These are phyloP conservation scores for Colletotrichum theobromicola DNA, from an alignment of 2,329 filamentous ascomycete genomes.

Conservation along the genomic window DNA sequence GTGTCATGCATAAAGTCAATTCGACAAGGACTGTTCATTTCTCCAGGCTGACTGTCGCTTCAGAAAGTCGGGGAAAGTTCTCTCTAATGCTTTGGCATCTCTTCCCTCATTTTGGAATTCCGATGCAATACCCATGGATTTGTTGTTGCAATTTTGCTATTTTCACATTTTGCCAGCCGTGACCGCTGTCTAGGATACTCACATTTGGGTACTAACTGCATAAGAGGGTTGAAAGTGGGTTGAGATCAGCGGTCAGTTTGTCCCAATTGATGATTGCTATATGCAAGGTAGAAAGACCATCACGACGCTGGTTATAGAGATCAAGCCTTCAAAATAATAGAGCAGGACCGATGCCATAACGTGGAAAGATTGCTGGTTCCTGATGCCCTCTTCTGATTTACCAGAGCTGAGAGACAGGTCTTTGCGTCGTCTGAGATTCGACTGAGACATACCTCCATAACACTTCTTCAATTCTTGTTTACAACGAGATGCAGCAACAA, in stretches of 20 bases:
- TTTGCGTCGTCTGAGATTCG: neutral
- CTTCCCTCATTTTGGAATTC: neutral
- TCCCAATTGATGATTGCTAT: too few relatives aligned
- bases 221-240: too few relatives aligned
- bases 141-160: too few relatives aligned
- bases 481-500: neutral
- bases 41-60: neutral
- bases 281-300: neutral
- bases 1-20: neutral
- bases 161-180: too few relatives aligned
- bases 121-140: neutral
- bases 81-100: neutral
- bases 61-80: neutral
- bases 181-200: too few relatives aligned
- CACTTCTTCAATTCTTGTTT: neutral
- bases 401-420: neutral
- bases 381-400: neutral
- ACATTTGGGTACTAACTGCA: too few relatives aligned
- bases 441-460: neutral
- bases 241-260: too few relatives aligned
- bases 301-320: neutral
- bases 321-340: neutral
- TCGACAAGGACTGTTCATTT: neutral
- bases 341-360: neutral
- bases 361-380: neutral